These are phyloP conservation scores for Bauhinia variegata DNA, from an alignment of 306 rosid genomes.

Conservation along the genomic window DNA sequence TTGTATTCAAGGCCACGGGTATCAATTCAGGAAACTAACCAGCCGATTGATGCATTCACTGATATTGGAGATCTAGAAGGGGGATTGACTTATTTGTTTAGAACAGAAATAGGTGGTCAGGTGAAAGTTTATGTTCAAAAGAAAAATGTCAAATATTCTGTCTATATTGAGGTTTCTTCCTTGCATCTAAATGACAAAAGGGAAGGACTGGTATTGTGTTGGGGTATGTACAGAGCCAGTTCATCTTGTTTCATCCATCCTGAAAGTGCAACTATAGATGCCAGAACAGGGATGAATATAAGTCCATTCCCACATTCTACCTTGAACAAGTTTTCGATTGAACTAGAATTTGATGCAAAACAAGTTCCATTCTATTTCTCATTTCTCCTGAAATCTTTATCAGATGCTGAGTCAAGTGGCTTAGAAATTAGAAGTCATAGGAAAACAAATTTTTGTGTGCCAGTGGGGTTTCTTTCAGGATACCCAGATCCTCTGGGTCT, in stretches of 20 bases:
- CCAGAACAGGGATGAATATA: constrained; percentile 36
- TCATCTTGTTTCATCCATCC: constrained; percentile 45
- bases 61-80: constrained; percentile 42
- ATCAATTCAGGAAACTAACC: constrained; percentile 49
- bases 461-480: constrained; percentile 74
- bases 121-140: constrained; percentile 69
- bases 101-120: constrained; percentile 72
- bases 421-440: constrained; percentile 68
- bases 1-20: constrained; percentile 49
- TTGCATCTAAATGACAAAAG: constrained; percentile 37
- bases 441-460: constrained; percentile 73
- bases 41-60: constrained; percentile 30
- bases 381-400: constrained; percentile 53
- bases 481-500: constrained; percentile 71
- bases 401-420: constrained; percentile 39
- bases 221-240: constrained; percentile 73
- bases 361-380: constrained; percentile 75
- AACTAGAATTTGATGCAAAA: constrained; percentile 69
- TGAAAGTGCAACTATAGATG: constrained; percentile 37
- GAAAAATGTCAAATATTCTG: constrained; percentile 49
- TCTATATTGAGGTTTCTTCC: constrained; percentile 61
- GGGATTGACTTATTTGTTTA: constrained; percentile 61
- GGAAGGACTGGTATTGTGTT: constrained; percentile 52
- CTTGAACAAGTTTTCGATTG: constrained; percentile 47
- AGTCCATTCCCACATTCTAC: constrained; percentile 46